Evolutionary conservation across 768 basidiomycete genomes (phyloP).

Genomic region (Lepiota venenata): DNA sequence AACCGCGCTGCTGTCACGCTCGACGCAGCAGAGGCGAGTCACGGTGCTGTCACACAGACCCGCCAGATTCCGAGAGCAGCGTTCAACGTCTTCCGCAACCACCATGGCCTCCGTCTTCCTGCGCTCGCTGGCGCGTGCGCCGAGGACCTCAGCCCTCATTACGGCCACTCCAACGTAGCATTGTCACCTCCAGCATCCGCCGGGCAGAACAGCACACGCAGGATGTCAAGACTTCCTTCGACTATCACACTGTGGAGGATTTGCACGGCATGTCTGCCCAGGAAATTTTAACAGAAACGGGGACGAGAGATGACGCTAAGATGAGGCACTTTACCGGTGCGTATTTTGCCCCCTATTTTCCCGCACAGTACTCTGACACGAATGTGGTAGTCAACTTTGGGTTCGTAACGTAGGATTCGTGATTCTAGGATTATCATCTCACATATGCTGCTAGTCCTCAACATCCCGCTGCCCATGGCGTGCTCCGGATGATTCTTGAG

Average conservation of each 20-base stretch:
- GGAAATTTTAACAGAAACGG: constrained; percentile 78
- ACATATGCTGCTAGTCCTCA: constrained; percentile 61
- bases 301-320: constrained; percentile 66
- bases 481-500: constrained; percentile 95
- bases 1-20: constrained; percentile 12
- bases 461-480: constrained; percentile 98
- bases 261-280: constrained; percentile 75
- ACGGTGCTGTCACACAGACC: constrained; percentile 23
- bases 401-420: constrained; percentile 39
- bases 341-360: constrained; percentile 17
- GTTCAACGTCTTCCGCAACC: constrained; percentile 26
- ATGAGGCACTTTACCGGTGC: constrained; percentile 93
- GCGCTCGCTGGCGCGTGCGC: constrained; percentile 54
- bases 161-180: constrained; percentile 28
- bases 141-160: constrained; percentile 28
- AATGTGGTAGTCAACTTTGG: constrained; percentile 82
- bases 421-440: neutral
- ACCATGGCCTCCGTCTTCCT: constrained; percentile 66
- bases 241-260: constrained; percentile 80
- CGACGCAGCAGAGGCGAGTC: no score
- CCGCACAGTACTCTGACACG: neutral
- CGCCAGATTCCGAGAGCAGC: constrained; percentile 33
- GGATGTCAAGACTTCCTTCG: constrained; percentile 42
- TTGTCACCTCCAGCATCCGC: constrained; percentile 32
- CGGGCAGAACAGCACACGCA: constrained; percentile 25